Percentiles rank a stretch among this genome's conserved stretches.
These are phyloP conservation scores for Leccinum incarnatum DNA, from an alignment of 768 basidiomycete genomes.

Conservation along the genomic window DNA sequence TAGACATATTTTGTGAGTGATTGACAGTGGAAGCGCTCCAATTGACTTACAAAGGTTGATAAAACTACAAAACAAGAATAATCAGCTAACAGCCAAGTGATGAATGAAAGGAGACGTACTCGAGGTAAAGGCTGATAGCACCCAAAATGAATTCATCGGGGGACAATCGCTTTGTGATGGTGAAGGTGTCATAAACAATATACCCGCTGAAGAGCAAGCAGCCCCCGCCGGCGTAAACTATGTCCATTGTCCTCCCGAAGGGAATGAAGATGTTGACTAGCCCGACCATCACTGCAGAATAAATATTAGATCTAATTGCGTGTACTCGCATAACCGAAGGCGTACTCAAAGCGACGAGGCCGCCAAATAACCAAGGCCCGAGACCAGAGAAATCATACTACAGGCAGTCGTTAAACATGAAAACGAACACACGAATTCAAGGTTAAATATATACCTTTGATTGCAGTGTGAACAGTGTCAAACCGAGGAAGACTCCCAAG, in stretches of 20 bases:
- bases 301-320: neutral
- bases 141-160: slow-evolving; percentile 95
- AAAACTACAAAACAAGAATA: slow-evolving; percentile 48
- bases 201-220: slow-evolving; percentile 88
- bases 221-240: slow-evolving; percentile 75
- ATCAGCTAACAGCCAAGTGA: slow-evolving; percentile 11
- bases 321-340: slow-evolving; percentile 1
- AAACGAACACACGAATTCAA: neutral
- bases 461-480: slow-evolving; percentile 94
- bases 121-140: slow-evolving; percentile 90
- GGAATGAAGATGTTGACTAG: slow-evolving; percentile 85
- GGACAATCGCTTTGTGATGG: slow-evolving; percentile 83
- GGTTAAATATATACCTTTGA: slow-evolving; percentile 60
- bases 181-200: slow-evolving; percentile 86
- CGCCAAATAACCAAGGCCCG: slow-evolving; percentile 87
- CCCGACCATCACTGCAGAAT: slow-evolving; percentile 65
- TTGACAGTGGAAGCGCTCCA: neutral
- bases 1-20: slow-evolving; percentile 24
- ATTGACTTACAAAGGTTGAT: slow-evolving; percentile 75
- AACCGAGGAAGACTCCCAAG: slow-evolving; percentile 86
- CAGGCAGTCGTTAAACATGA: neutral
- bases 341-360: slow-evolving; percentile 74
- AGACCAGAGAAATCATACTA: slow-evolving; percentile 94
- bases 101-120: slow-evolving; percentile 48
- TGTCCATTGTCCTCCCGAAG: slow-evolving; percentile 76